Evolutionary conservation across 352 stramenopile species (phyloP).

Genomic region (Globisporangium polare): DNA sequence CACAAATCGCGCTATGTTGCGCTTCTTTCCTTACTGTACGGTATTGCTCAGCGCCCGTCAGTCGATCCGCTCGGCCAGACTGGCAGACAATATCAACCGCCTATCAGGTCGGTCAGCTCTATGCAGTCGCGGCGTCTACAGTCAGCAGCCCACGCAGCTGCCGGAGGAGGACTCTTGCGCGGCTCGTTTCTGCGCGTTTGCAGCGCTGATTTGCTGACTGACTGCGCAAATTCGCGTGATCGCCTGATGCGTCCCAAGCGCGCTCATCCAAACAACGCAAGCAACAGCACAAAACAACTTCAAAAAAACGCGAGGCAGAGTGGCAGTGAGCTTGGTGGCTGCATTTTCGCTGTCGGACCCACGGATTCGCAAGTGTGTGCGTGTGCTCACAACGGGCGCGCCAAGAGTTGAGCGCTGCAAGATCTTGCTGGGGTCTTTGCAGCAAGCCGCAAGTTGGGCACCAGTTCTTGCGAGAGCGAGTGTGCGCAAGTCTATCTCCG

Average conservation of each 20-base stretch:
- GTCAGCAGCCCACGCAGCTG: constrained; percentile 2
- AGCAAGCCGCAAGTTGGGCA: too few relatives aligned
- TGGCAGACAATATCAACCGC: too few relatives aligned
- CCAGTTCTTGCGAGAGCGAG: too few relatives aligned
- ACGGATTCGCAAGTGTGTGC: too few relatives aligned
- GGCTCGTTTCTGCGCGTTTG: constrained; percentile 1
- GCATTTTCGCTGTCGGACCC: too few relatives aligned
- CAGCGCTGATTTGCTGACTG: constrained; percentile 3
- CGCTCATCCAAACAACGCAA: background rate
- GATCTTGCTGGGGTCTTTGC: too few relatives aligned
- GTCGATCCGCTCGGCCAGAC: background rate
- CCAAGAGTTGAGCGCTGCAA: too few relatives aligned
- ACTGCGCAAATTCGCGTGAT: background rate
- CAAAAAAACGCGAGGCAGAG: too few relatives aligned
- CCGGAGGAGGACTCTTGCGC: background rate
- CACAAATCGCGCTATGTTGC: background rate
- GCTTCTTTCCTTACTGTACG: background rate
- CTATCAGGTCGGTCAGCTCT: background rate
- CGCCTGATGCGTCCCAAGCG: background rate
- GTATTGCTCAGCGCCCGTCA: background rate
- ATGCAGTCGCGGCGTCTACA: background rate
- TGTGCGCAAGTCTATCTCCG: background rate
- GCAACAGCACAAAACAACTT: background rate
- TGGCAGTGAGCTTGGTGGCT: too few relatives aligned
- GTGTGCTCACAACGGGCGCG: too few relatives aligned